A percentile compares a stretch with the other conserved stretches of the same genome.
Evolutionary conservation across 805 yeast genomes (phyloP).

Genomic region (Pichia phayaonensis): DNA sequence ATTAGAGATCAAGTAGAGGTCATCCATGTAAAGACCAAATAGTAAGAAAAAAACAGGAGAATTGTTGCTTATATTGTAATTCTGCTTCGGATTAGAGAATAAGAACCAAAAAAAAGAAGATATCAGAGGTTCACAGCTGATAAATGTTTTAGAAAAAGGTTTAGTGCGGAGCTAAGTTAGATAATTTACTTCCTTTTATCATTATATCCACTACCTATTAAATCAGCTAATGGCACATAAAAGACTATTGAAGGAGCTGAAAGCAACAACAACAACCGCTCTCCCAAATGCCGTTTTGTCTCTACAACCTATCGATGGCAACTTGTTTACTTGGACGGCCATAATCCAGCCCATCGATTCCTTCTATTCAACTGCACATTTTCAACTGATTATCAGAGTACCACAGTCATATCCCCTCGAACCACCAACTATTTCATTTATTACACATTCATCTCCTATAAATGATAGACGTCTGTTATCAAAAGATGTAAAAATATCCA

Average conservation of each 20-base stretch:
- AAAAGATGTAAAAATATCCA: conserved; percentile 10
- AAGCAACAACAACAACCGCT: conserved; percentile 20
- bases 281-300: conserved; percentile 14
- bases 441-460: not conserved
- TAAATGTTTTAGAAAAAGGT: too few relatives aligned
- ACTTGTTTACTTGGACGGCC: conserved; percentile 38
- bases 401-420: conserved; percentile 45
- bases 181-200: too few relatives aligned
- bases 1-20: too few relatives aligned
- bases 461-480: not conserved
- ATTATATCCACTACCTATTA: too few relatives aligned
- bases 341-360: conserved; percentile 45
- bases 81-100: too few relatives aligned
- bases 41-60: too few relatives aligned
- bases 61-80: too few relatives aligned
- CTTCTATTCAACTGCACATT: conserved; percentile 44
- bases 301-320: not conserved
- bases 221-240: conserved; percentile 11
- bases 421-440: conserved; percentile 52
- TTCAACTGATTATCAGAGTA: conserved; percentile 41
- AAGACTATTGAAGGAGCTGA: conserved; percentile 32
- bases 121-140: too few relatives aligned
- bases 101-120: too few relatives aligned
- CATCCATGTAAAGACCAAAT: too few relatives aligned
- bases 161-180: too few relatives aligned